Conservation (phyloP, 257 asterid genomes). For the Penstemon newberryi region DNA sequence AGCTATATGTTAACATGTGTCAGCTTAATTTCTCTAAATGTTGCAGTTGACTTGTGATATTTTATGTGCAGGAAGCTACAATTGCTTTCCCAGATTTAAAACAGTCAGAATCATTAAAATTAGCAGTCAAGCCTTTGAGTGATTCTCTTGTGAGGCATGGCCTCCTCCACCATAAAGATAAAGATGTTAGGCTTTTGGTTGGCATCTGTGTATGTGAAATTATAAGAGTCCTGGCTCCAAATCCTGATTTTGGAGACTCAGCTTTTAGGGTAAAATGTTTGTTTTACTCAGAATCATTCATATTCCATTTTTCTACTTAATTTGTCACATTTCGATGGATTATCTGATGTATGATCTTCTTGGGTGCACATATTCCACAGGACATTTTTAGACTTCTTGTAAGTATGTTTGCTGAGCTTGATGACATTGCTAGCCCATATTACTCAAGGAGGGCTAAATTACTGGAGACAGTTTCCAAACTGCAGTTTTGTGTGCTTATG, state of each 20-base stretch:
- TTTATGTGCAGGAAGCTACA: constrained; percentile 58
- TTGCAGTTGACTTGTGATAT: constrained; percentile 23
- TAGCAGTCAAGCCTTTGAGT: constrained; percentile 47
- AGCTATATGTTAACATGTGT: constrained; percentile 16
- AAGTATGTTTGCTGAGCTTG: constrained; percentile 67
- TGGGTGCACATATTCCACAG: constrained; percentile 39
- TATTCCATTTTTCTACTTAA: constrained; percentile 6
- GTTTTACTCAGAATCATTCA: not conserved
- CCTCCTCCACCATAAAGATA: constrained; percentile 64
- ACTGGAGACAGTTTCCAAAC: constrained; percentile 68
- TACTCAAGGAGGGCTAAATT: constrained; percentile 55
- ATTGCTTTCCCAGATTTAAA: constrained; percentile 54
- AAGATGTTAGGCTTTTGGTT: constrained; percentile 65
- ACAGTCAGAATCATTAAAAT: constrained; percentile 48
- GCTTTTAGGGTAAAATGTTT: constrained; percentile 56
- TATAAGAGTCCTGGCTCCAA: constrained; percentile 65
- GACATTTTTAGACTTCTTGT: constrained; percentile 62
- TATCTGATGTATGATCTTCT: constrained; percentile 15
- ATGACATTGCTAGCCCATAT: constrained; percentile 53
- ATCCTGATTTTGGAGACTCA: constrained; percentile 59
- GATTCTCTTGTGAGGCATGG: constrained; percentile 59
- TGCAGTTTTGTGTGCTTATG: constrained; percentile 64
- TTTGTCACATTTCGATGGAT: constrained; percentile 11
- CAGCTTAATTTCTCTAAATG: constrained; percentile 8
- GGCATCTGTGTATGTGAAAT: constrained; percentile 69